A percentile compares a stretch with the other conserved stretches of the same genome.
phyloP scores from a whole-genome alignment of 148 eudicot species.

The Nyssa sinensis region DNA sequence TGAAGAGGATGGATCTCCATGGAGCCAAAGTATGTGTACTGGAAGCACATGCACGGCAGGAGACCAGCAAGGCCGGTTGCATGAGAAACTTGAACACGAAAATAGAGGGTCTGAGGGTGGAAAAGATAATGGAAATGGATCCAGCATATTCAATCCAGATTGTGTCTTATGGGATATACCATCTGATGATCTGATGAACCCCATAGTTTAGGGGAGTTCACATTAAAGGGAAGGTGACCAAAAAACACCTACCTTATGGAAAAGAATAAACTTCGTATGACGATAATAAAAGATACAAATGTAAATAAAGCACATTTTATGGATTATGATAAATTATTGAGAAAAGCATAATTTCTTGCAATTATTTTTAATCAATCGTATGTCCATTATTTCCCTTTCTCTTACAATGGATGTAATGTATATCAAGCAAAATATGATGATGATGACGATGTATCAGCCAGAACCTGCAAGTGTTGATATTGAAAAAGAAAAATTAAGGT shows the following conservation, averaged over 20 bases:
- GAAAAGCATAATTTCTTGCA: slow-evolving; percentile 5
- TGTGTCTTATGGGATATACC: slow-evolving; percentile 85
- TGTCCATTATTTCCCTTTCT: slow-evolving; percentile 14
- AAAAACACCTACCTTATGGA: slow-evolving; percentile 11
- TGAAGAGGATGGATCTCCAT: slow-evolving; percentile 64
- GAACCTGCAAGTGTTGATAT: slow-evolving; percentile 56
- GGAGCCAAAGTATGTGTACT: slow-evolving; percentile 69
- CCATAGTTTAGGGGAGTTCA: slow-evolving; percentile 27
- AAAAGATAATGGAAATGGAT: slow-evolving; percentile 45
- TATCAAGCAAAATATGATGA: slow-evolving; percentile 89
- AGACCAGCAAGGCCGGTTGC: slow-evolving; percentile 39
- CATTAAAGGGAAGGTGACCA: not conserved
- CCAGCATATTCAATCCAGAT: slow-evolving; percentile 55
- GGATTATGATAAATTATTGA: not conserved
- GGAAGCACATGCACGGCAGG: slow-evolving; percentile 52
- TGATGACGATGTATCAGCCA: slow-evolving; percentile 93
- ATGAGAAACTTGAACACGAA: slow-evolving; percentile 47
- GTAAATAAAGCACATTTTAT: slow-evolving; percentile 29
- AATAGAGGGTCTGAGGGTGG: slow-evolving; percentile 46
- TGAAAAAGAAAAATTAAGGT: not conserved
- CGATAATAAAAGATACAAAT: slow-evolving; percentile 21
- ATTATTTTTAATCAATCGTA: slow-evolving; percentile 8
- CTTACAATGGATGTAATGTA: slow-evolving; percentile 5
- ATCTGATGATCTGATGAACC: slow-evolving; percentile 77
- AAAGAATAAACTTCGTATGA: slow-evolving; percentile 27